Base-by-base conservation (phyloP, 108 stramenopile species). In the Nitzschia putrida region DNA sequence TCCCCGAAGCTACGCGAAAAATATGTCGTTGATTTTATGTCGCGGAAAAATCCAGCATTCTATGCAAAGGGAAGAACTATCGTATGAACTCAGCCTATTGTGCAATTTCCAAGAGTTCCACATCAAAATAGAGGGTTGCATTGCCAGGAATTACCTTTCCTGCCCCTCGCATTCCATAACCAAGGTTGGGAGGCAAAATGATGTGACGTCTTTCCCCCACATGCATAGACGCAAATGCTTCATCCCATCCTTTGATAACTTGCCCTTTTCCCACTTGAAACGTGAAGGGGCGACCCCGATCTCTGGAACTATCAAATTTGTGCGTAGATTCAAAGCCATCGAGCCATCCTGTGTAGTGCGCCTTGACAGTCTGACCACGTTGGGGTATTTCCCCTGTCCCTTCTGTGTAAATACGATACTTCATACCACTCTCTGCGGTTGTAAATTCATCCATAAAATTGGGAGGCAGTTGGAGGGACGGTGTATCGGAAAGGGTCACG, bases 291-390 rank as follows among this genome's bases (percentile, higher is more conserved):
- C 88, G 83, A 13, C 89, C 88, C 11, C 97, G 92, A 81, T 97
- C 96, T 25, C 95, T 69, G 8, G 95, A 93, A 44, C 89, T 91
- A 68, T 99, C 98, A 68, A 99, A 99, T 61, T 94, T 95, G 34
- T 85, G 83, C 47, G 47, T 59, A 12, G 84, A 82, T 45, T 93
- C 85, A 60, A 98, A 98, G n/a, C 83, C 89, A 61, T 95, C 92
- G 20, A 99, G 74, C 88, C 93, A 98, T 34, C 97, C 98, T 0
- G 97, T 98, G 84, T 99, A 99, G 57, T 99, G 98, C 0, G 97
- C 92, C 51, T 96, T 96, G 26, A 99, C 96, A 8, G 76, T 89
- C 59, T 88, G 81, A 0, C 96, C 95, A 12, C 85, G 72, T 11
- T 64, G 16, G 0, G 96, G 96, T 41, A 90, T 70, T 34, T 88